These are phyloP conservation scores for Aspergillus sp. DNA, from an alignment of 2,329 filamentous ascomycete species.

Conservation along the genomic window DNA sequence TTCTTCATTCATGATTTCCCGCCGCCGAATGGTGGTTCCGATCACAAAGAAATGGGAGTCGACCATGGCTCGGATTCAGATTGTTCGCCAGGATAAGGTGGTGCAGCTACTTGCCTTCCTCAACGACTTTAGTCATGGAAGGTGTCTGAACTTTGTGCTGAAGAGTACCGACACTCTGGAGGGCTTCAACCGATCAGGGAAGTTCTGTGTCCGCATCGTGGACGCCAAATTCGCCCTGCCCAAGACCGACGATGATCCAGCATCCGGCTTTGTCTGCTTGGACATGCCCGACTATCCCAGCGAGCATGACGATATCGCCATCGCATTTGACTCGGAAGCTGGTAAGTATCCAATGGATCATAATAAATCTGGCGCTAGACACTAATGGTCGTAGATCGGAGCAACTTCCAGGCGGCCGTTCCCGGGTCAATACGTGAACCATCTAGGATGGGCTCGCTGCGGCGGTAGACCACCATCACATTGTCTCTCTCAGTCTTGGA, in stretches of 20 bases:
- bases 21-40: slow-evolving; percentile 84
- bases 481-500: background rate
- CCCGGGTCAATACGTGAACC: slow-evolving; percentile 45
- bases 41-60: slow-evolving; percentile 96
- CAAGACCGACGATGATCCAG: slow-evolving; percentile 54
- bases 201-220: slow-evolving; percentile 75
- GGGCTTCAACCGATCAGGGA: slow-evolving; percentile 65
- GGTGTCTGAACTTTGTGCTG: slow-evolving; percentile 86
- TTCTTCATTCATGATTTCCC: slow-evolving; percentile 76
- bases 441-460: slow-evolving; percentile 47
- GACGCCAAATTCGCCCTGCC: slow-evolving; percentile 91
- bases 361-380: background rate
- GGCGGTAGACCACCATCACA: slow-evolving; percentile 32
- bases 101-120: slow-evolving; percentile 85
- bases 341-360: slow-evolving; percentile 59
- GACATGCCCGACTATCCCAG: slow-evolving; percentile 88
- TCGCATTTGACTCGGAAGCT: slow-evolving; percentile 78
- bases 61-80: slow-evolving; percentile 75
- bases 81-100: slow-evolving; percentile 75
- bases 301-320: slow-evolving; percentile 88
- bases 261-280: slow-evolving; percentile 77
- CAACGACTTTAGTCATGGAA: slow-evolving; percentile 82
- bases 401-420: slow-evolving; percentile 42
- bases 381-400: slow-evolving; percentile 36
- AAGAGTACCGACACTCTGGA: slow-evolving; percentile 86